These are phyloP conservation scores for Plasmodium berghei DNA, from an alignment of 169 alveolate genomes.

Conservation along the genomic window DNA sequence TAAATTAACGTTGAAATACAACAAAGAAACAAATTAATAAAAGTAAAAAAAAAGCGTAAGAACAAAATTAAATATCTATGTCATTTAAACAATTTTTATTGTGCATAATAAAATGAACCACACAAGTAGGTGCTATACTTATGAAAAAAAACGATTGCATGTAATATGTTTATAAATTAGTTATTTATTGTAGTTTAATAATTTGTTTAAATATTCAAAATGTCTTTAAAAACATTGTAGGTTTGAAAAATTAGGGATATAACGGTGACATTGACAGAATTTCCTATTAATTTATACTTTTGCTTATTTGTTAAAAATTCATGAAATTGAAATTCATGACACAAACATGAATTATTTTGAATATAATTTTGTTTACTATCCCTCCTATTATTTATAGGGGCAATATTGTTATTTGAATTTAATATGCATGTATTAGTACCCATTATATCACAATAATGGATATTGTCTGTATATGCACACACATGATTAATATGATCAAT, in stretches of 20 bases:
- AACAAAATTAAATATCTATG: too few species aligned
- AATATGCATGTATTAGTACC: constrained; percentile 22
- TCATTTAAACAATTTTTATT: too few species aligned
- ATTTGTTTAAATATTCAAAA: neutral
- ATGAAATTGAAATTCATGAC: constrained; percentile 66
- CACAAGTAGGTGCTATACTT: too few species aligned
- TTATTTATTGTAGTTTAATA: too few species aligned
- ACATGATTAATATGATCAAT: constrained; percentile 67
- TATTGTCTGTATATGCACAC: constrained; percentile 42
- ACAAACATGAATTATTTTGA: constrained; percentile 15
- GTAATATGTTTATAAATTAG: too few species aligned
- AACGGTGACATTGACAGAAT: constrained; percentile 62
- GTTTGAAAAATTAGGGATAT: constrained; percentile 58
- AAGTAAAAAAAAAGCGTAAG: too few species aligned
- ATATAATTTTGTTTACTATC: neutral
- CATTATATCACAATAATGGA: constrained; percentile 40
- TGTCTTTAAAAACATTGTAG: constrained; percentile 39
- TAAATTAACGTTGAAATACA: too few species aligned
- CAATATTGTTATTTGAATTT: neutral
- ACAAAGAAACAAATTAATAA: too few species aligned
- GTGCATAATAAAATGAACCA: too few species aligned
- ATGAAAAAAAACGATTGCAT: too few species aligned
- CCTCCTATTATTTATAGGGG: neutral
- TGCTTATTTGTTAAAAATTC: constrained; percentile 56
- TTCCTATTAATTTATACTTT: constrained; percentile 67